phyloP scores from a whole-genome alignment of 495 filamentous ascomycete genomes.

The Podospora comata region DNA sequence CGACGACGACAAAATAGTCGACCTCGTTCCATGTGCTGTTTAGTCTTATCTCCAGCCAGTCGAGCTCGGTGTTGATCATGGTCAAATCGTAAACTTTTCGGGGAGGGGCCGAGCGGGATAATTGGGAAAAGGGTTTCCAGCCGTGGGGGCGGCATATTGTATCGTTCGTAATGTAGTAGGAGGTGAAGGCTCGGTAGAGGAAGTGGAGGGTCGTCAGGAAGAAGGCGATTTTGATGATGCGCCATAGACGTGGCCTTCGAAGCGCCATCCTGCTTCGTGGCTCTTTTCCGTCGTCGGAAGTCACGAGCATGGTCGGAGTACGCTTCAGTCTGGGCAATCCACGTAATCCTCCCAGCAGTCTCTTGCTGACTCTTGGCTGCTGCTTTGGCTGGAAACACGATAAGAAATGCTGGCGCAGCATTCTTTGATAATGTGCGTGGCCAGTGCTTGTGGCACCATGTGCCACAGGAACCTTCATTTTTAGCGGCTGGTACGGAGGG shows the following conservation, averaged over 20 bases:
- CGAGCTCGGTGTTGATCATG: slow-evolving; percentile 54
- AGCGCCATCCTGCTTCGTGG: slow-evolving; percentile 2
- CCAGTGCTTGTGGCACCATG: neutral
- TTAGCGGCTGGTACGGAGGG: neutral
- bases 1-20: slow-evolving; percentile 58
- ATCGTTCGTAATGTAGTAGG: neutral
- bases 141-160: slow-evolving; percentile 42
- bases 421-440: neutral
- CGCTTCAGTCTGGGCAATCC: neutral
- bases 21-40: slow-evolving; percentile 47
- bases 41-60: slow-evolving; percentile 58
- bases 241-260: slow-evolving; percentile 13
- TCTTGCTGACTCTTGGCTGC: neutral
- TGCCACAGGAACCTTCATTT: neutral
- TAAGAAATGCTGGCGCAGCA: neutral
- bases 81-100: slow-evolving; percentile 57
- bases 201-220: slow-evolving; percentile 15
- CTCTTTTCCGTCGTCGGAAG: neutral
- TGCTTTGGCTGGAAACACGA: neutral
- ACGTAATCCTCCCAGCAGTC: neutral
- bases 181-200: slow-evolving; percentile 12
- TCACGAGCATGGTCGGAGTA: neutral
- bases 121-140: slow-evolving; percentile 35
- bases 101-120: slow-evolving; percentile 8
- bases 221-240: slow-evolving; percentile 12